A percentile compares a stretch with the other conserved stretches of the same genome.
Evolutionary conservation across 352 stramenopile genomes (phyloP).

Genomic region (Phytophthora sp.): DNA sequence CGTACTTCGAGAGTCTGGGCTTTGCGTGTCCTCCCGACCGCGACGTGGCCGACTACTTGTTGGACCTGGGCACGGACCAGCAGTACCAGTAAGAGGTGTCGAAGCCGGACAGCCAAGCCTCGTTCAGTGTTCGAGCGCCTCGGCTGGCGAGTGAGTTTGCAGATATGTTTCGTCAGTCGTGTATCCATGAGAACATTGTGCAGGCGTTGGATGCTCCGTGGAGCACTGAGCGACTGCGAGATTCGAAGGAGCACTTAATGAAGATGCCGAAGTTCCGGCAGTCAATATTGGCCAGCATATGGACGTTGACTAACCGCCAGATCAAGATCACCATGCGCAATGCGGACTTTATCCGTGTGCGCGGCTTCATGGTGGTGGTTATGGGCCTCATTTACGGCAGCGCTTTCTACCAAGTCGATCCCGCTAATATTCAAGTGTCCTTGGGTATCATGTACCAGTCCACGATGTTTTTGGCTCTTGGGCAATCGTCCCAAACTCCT

Average conservation of each 20-base stretch:
- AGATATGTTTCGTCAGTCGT: constrained; percentile 21
- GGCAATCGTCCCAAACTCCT: constrained; percentile 40
- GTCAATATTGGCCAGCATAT: constrained; percentile 27
- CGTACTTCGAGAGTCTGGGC: constrained; percentile 58
- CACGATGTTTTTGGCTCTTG: constrained; percentile 61
- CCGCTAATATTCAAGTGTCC: constrained; percentile 13
- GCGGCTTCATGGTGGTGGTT: constrained; percentile 13
- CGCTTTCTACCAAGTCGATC: constrained; percentile 22
- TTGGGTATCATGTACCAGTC: constrained; percentile 68
- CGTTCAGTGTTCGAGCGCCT: constrained; percentile 2
- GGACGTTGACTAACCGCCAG: constrained; percentile 38
- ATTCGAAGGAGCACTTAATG: neutral
- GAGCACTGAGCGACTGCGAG: neutral
- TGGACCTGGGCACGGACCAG: constrained; percentile 37
- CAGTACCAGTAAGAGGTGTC: constrained; percentile 27
- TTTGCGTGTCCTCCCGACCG: constrained; percentile 38
- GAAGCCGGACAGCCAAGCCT: constrained; percentile 8
- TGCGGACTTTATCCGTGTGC: constrained; percentile 7
- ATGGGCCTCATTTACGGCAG: constrained; percentile 23
- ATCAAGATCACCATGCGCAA: constrained; percentile 43
- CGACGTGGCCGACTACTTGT: constrained; percentile 45
- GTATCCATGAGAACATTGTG: constrained; percentile 25
- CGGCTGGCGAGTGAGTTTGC: constrained; percentile 24
- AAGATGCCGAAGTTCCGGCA: constrained; percentile 16
- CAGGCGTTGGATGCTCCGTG: constrained; percentile 65